These are phyloP conservation scores for Paraconiothyrium brasiliense DNA, from an alignment of 2,329 filamentous ascomycete species.

Conservation along the genomic window DNA sequence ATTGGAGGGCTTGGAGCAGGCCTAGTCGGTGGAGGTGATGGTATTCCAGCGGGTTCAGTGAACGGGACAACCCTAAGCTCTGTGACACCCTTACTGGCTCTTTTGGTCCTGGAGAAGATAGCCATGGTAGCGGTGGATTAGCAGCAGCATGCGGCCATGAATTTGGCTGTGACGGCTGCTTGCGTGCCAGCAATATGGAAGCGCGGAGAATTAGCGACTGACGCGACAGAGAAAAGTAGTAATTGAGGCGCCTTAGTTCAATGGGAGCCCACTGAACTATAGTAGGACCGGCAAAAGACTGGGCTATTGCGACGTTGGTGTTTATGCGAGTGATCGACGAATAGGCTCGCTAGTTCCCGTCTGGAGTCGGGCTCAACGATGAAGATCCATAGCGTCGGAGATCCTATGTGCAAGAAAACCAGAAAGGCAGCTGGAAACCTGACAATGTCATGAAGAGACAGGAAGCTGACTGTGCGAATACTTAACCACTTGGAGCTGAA, in stretches of 20 bases:
- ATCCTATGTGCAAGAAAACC: not conserved
- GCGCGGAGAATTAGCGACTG: constrained; percentile 11
- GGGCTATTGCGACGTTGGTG: constrained; percentile 9
- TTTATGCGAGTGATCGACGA: constrained; percentile 13
- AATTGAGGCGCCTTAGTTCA: constrained; percentile 3
- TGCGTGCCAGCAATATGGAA: constrained; percentile 13
- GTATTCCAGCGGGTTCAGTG: constrained; percentile 16
- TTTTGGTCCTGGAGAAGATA: constrained; percentile 44
- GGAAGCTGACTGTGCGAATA: constrained; percentile 11
- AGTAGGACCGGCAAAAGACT: constrained; percentile 11
- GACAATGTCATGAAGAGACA: constrained; percentile 12
- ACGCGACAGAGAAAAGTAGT: constrained; percentile 3
- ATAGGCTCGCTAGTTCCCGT: constrained; percentile 12
- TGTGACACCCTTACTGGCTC: constrained; percentile 38
- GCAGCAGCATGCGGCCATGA: constrained; percentile 1
- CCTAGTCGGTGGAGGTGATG: not conserved
- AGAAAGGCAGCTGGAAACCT: constrained; percentile 9
- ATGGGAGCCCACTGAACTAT: constrained; percentile 7
- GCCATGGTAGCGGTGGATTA: constrained; percentile 33
- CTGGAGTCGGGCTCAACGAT: constrained; percentile 13
- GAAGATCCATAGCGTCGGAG: constrained; percentile 11
- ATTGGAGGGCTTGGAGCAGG: constrained; percentile 4
- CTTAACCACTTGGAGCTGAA: constrained; percentile 14
- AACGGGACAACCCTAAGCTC: constrained; percentile 33
- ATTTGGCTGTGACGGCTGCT: not conserved